Conservation (phyloP, 2,329 filamentous ascomycete species). For the Cordyceps cateniannulata region DNA sequence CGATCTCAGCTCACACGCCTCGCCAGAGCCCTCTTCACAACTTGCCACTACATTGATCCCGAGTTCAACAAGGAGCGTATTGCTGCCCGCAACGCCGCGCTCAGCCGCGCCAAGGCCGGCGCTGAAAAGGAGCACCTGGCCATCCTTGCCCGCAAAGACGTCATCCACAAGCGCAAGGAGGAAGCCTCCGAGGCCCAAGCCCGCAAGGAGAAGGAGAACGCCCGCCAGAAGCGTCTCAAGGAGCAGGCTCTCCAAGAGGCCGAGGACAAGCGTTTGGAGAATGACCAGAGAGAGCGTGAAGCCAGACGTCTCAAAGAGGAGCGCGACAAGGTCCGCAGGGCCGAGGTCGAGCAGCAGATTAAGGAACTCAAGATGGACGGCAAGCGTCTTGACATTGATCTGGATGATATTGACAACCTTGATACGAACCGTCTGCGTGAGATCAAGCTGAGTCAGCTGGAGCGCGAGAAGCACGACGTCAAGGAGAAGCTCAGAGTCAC, state of each 20-base stretch:
- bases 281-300: conserved; percentile 88
- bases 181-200: conserved; percentile 84
- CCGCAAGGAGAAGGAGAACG: conserved; percentile 86
- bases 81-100: conserved; percentile 71
- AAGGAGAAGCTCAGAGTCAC: conserved; percentile 86
- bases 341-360: conserved; percentile 88
- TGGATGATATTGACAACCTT: conserved; percentile 76
- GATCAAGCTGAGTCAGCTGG: conserved; percentile 90
- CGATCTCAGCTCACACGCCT: conserved; percentile 89
- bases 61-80: conserved; percentile 76
- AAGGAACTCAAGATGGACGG: conserved; percentile 85
- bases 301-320: conserved; percentile 80
- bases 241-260: conserved; percentile 86
- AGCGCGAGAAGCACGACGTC: conserved; percentile 96
- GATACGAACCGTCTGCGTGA: conserved; percentile 87
- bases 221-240: conserved; percentile 76
- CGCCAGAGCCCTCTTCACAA: conserved; percentile 83
- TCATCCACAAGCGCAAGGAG: conserved; percentile 97
- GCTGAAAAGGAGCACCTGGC: conserved; percentile 89
- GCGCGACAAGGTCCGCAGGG: conserved; percentile 81
- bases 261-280: conserved; percentile 80
- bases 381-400: conserved; percentile 68
- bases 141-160: conserved; percentile 74
- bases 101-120: conserved; percentile 75
- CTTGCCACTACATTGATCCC: conserved; percentile 93